Conservation (phyloP, 2,329 filamentous ascomycete genomes). For the Chaetomium olivaceum region DNA sequence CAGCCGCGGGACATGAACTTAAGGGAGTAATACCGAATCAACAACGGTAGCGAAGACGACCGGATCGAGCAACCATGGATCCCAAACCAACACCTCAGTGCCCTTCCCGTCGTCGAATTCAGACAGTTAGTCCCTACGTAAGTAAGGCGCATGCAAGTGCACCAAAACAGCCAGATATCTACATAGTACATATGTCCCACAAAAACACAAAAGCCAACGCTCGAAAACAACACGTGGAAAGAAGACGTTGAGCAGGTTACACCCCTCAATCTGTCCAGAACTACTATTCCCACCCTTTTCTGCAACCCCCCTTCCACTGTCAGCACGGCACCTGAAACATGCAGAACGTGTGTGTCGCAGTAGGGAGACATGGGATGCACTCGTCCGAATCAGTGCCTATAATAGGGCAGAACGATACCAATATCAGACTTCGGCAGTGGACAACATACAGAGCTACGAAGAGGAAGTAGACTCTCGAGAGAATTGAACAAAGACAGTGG, state of each 20-base stretch:
- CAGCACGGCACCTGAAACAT: conserved; percentile 11
- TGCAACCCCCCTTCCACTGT: not conserved
- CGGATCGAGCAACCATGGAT: not conserved
- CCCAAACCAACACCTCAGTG: not conserved
- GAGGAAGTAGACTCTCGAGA: not conserved
- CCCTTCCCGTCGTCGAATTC: not conserved
- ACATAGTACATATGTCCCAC: no score
- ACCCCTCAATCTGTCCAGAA: not conserved
- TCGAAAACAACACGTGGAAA: not conserved
- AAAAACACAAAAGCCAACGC: not conserved
- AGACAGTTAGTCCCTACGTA: not conserved
- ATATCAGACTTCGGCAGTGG: not conserved
- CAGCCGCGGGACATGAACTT: not conserved
- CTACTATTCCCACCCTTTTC: not conserved
- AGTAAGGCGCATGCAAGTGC: not conserved
- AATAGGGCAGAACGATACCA: not conserved
- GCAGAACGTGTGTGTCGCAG: conserved; percentile 1
- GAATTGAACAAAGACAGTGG: not conserved
- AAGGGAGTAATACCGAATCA: not conserved
- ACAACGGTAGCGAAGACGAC: conserved; percentile 4
- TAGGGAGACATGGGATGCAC: conserved; percentile 6
- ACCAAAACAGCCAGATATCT: not conserved
- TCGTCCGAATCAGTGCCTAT: conserved; percentile 8
- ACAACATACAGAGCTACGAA: not conserved
- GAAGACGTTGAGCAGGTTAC: not conserved